These are phyloP conservation scores for Piper longum DNA, from an alignment of 164 flowering plant species.

Conservation along the genomic window DNA sequence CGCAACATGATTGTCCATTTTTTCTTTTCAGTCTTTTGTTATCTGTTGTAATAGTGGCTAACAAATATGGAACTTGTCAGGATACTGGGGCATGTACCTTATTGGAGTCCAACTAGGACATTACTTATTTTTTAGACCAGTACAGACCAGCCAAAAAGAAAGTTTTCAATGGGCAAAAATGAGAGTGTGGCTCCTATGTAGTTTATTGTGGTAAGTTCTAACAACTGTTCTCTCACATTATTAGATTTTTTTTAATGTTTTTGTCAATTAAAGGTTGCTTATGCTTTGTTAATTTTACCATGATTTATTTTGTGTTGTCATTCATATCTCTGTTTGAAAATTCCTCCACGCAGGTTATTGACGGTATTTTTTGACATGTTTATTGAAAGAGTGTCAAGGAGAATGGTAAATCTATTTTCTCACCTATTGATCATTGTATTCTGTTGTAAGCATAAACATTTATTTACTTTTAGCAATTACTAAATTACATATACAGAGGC, in stretches of 20 bases:
- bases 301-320: background rate
- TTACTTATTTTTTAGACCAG: background rate
- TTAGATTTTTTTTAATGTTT: too few species aligned
- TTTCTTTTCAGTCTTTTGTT: too few species aligned
- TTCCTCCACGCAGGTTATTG: background rate
- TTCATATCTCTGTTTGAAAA: background rate
- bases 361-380: background rate
- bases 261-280: too few species aligned
- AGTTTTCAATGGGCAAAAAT: background rate
- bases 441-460: background rate
- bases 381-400: background rate
- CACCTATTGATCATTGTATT: background rate
- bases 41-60: background rate
- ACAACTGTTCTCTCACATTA: too few species aligned
- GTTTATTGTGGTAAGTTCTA: background rate
- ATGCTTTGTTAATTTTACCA: too few species aligned
- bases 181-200: background rate
- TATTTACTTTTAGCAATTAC: too few species aligned
- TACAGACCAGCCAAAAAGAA: background rate
- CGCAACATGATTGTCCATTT: background rate
- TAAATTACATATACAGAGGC: too few species aligned
- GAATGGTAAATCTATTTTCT: background rate
- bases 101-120: background rate
- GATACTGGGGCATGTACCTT: background rate
- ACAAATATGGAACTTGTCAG: background rate